These are phyloP conservation scores for Talaromyces albobiverticillius DNA, from an alignment of 2,329 filamentous ascomycete species.

Conservation along the genomic window DNA sequence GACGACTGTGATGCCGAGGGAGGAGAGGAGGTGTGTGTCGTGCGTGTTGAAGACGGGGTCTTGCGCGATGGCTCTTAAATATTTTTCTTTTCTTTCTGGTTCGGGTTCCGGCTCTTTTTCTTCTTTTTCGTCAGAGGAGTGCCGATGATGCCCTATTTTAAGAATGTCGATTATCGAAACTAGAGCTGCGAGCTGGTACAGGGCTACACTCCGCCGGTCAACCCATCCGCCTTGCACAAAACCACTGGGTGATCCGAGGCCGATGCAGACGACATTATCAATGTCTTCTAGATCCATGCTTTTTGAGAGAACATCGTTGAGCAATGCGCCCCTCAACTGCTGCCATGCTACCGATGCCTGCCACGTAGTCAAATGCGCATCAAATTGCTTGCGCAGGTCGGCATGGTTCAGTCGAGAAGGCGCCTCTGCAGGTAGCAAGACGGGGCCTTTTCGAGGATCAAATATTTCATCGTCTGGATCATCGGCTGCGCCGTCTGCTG, in stretches of 20 bases:
- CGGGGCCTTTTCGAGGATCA: not conserved
- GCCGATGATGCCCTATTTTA: too few relatives aligned
- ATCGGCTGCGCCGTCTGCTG: constrained; percentile 13
- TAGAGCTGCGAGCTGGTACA: constrained; percentile 41
- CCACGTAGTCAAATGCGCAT: constrained; percentile 19
- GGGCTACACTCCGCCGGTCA: constrained; percentile 37
- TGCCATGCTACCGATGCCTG: constrained; percentile 15
- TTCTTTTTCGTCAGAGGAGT: not conserved
- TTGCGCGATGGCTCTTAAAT: constrained; percentile 45
- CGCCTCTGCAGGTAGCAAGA: constrained; percentile 34
- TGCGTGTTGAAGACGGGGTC: constrained; percentile 52
- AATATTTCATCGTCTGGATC: not conserved
- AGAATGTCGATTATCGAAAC: constrained; percentile 25
- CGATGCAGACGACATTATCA: constrained; percentile 36
- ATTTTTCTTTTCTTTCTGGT: not conserved
- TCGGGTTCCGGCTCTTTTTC: not conserved
- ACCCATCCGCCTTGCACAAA: constrained; percentile 42
- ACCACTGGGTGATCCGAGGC: constrained; percentile 41
- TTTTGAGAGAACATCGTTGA: not conserved
- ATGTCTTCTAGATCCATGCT: too few relatives aligned
- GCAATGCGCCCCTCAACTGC: constrained; percentile 27
- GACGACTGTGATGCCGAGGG: constrained; percentile 36
- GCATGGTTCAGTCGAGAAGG: constrained; percentile 30
- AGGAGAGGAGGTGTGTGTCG: constrained; percentile 36
- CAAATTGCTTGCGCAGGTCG: constrained; percentile 31